These are phyloP conservation scores for Morella rubra DNA, from an alignment of 306 rosid genomes.

Conservation along the genomic window DNA sequence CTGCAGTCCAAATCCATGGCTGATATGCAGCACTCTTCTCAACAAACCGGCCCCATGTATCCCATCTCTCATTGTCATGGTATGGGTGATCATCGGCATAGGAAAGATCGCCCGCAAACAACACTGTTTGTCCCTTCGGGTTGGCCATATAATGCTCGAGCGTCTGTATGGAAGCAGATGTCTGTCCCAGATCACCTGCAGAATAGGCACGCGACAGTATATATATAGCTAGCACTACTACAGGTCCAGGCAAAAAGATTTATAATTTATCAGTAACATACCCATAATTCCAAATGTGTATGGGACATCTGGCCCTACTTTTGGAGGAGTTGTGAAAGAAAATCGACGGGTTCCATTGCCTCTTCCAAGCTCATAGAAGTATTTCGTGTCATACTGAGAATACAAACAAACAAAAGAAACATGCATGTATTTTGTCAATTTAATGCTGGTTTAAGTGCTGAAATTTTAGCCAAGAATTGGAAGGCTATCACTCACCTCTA, in stretches of 20 bases:
- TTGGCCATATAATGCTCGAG: conserved; percentile 58
- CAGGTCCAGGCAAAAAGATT: neutral
- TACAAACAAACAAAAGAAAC: conserved; percentile 9
- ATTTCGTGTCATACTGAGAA: conserved; percentile 53
- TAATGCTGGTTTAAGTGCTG: too few species aligned
- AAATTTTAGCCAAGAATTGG: neutral
- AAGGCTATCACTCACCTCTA: neutral
- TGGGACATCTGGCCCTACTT: conserved; percentile 67
- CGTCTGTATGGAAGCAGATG: conserved; percentile 55
- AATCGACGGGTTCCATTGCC: conserved; percentile 49
- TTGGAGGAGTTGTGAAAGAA: conserved; percentile 71
- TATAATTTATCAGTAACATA: neutral
- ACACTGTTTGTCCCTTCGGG: conserved; percentile 53
- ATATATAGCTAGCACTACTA: neutral
- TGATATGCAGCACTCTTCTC: conserved; percentile 78
- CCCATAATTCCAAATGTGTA: conserved; percentile 76
- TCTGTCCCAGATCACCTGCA: conserved; percentile 83
- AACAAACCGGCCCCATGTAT: conserved; percentile 72
- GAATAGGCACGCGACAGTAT: neutral
- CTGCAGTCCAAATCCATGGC: conserved; percentile 72
- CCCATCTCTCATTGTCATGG: conserved; percentile 74
- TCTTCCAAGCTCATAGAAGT: conserved; percentile 61
- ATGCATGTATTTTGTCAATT: neutral
- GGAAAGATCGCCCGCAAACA: conserved; percentile 65
- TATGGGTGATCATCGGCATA: conserved; percentile 68